Evolutionary conservation across 2,329 filamentous ascomycete species (phyloP), one percentile per base, ranked within the genome.

Genomic region (Colletotrichum incanum): DNA sequence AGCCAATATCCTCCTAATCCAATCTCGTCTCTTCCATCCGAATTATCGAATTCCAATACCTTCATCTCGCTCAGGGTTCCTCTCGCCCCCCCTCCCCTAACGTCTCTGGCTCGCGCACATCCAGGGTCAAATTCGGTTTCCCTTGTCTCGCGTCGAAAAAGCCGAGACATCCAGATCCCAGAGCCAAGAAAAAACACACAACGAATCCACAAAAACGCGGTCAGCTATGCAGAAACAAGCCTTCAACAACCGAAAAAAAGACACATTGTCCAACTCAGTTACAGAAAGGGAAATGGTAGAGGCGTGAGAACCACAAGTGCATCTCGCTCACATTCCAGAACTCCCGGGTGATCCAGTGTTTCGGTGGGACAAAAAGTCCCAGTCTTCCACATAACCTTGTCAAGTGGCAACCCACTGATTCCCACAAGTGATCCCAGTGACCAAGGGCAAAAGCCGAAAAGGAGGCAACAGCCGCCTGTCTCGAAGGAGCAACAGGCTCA

Each of bases 311-410:
- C n/a, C 28, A 37, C 43, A 34, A 26, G 52, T 37, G n/a, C 52
- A 9, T 20, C 28, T 18, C 20, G 20, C 23, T 45, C 56, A 23
- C 39, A 60, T 45, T 45, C 37, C 23, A 31, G 39, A 60, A 60
- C 23, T 31, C 56, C 39, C 39, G 45, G 26, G 16, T 18, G 49
- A 28, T 50, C 12, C 49, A 50, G 23, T 43, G 16, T 43, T 43
- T 18, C 4, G 34, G 9, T 37, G 34, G 34, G 34, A 37, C 34
- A 37, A 31, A 23, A 23, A 37, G 43, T 49, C 55, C 50, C 28
- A 58, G 52, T 39, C 66, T 45, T 66, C 59, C 54, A 60, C 63
- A 61, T 50, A 71, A 56, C 65, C 65, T 43, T 71, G 49, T 56
- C 31, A 18, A 47, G 68, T 63, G 65, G 43, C 65, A 41, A 63